These are phyloP conservation scores for Cicer chorassanicum DNA, from an alignment of 306 rosid species.

Conservation along the genomic window DNA sequence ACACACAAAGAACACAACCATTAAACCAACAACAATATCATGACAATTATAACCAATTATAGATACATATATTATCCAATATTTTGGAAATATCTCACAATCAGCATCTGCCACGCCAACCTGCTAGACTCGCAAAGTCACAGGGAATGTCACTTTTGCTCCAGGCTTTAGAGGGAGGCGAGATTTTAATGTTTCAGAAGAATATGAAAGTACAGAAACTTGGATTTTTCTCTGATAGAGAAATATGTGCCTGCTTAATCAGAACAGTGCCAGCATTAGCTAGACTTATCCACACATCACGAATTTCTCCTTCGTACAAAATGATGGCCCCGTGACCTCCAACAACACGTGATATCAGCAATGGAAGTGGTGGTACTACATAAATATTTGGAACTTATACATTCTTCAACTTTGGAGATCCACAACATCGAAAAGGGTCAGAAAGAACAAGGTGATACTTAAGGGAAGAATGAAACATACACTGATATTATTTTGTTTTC, in stretches of 20 bases:
- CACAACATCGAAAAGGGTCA: constrained; percentile 96
- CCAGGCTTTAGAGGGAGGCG: constrained; percentile 91
- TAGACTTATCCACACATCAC: constrained; percentile 81
- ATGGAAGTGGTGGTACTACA: constrained; percentile 78
- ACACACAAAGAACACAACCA: no score
- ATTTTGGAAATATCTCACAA: neutral
- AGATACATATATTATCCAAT: no score
- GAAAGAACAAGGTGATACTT: constrained; percentile 68
- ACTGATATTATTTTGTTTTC: neutral
- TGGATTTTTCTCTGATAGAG: constrained; percentile 92
- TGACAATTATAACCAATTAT: no score
- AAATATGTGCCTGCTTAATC: constrained; percentile 88
- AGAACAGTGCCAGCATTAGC: constrained; percentile 97
- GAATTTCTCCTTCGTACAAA: constrained; percentile 94
- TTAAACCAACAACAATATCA: no score
- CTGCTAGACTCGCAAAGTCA: constrained; percentile 93
- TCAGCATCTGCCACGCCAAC: constrained; percentile 69
- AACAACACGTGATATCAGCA: constrained; percentile 78
- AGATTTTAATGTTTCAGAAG: constrained; percentile 76
- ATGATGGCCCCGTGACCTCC: constrained; percentile 95
- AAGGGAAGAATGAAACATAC: neutral
- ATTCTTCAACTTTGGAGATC: constrained; percentile 83
- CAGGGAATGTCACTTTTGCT: constrained; percentile 86
- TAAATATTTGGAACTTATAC: constrained; percentile 80
- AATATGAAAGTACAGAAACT: constrained; percentile 76